These are phyloP conservation scores for Nigrospora osmanthi DNA, from an alignment of 2,329 filamentous ascomycete species.

Conservation along the genomic window DNA sequence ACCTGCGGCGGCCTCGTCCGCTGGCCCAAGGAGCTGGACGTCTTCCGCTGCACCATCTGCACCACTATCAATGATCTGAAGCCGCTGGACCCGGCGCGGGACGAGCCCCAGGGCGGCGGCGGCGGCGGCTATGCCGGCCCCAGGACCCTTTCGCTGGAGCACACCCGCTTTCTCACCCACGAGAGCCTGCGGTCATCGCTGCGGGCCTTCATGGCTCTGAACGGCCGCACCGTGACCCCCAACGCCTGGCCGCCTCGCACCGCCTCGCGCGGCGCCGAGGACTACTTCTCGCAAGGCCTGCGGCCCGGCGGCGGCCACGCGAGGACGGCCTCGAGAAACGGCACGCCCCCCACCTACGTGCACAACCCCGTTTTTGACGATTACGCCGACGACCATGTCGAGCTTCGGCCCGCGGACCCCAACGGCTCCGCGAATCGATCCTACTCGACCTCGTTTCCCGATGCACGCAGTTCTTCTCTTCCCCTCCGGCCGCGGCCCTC, in stretches of 20 bases:
- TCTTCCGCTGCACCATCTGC: constrained; percentile 79
- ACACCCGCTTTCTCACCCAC: constrained; percentile 44
- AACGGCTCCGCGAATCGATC: constrained; percentile 23
- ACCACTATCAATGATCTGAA: constrained; percentile 76
- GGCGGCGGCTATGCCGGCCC: background rate
- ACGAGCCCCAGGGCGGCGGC: background rate
- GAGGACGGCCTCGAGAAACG: constrained; percentile 12
- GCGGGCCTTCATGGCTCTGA: constrained; percentile 14
- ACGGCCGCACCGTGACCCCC: constrained; percentile 5
- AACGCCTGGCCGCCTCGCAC: constrained; percentile 5
- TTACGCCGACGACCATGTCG: constrained; percentile 23
- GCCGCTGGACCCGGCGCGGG: constrained; percentile 17
- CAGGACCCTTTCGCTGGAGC: constrained; percentile 45
- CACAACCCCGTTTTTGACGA: constrained; percentile 27
- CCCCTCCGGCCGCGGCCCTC: constrained; percentile 7
- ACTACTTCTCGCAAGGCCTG: constrained; percentile 8
- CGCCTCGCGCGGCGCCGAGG: constrained; percentile 10
- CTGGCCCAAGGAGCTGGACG: constrained; percentile 65
- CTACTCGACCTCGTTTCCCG: constrained; percentile 37
- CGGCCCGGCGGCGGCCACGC: constrained; percentile 7
- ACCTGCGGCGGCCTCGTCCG: constrained; percentile 75
- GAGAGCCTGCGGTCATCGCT: constrained; percentile 31
- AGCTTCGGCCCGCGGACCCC: constrained; percentile 21
- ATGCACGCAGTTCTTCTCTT: constrained; percentile 17
- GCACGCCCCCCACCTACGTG: constrained; percentile 11